Base-by-base conservation (phyloP, 2,329 filamentous ascomycete species). In the Endothia cerciana region DNA sequence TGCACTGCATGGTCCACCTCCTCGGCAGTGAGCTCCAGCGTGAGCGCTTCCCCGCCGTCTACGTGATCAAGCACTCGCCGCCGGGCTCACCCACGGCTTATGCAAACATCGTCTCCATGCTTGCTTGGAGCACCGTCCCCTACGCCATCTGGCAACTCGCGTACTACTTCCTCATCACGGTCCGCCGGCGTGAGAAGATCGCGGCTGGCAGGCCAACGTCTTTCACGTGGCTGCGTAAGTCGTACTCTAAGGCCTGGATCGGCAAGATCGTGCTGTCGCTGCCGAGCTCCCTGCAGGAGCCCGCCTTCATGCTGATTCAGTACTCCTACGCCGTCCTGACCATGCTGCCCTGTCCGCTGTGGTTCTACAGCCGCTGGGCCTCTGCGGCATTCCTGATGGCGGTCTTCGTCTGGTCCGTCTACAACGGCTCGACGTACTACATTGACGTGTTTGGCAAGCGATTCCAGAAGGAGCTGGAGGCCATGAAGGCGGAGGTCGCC, bases 361-460 rank as follows among this genome's bases (percentile, higher is more conserved):
- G 95, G 94, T 97, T 99, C 78, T 91, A 91, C 83, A 95, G 89
- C 74, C 88, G 90, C 55, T 92, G 89, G 85, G 89, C 92, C 0
- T 95, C 91, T 49, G 88, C 89, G 2, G 71, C 77, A 0, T 99
- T 97, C 78, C 82, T 99, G 56, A 82, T 90, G 63, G 80, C 87
- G 2, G 89, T 99, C n/a, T 98, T 99, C 74, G 84, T 88, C 53
- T 97, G 94, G 93, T 96, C 92, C 72, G 91, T 97, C 64, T 96
- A 97, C 81, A 99, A 99, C 72, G 95, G 95, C 40, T 93, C 95
- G 22, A 98, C 94, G 0, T 99, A 91, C 78, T 99, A 99, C 78
- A 98, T 99, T 74, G 95, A 99, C 73, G 92, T 98, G 1, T 99
- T 98, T 76, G 95, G 96, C 63, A 97, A 92, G 73, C 88, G 94